phyloP scores from a whole-genome alignment of 441 rosid species.

The Aleurites moluccanus region DNA sequence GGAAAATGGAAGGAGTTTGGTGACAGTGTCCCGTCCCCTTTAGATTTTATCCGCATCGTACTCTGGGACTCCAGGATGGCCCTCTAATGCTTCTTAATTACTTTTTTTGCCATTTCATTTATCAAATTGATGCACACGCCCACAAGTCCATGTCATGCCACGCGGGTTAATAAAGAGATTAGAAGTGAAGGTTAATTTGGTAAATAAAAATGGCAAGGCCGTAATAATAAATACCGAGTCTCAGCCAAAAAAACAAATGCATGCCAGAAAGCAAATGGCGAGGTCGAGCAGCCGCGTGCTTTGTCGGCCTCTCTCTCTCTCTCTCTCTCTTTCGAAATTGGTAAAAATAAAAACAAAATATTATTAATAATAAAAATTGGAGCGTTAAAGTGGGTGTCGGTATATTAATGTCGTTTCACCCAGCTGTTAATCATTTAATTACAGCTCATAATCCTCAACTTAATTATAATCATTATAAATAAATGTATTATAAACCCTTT shows the following conservation, averaged over 20 bases:
- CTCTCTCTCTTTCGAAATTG: neutral
- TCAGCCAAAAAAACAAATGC: conserved; percentile 25
- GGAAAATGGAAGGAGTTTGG: conserved; percentile 21
- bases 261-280: conserved; percentile 29
- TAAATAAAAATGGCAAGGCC: conserved; percentile 9
- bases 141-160: no score
- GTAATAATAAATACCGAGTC: conserved; percentile 1
- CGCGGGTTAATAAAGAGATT: neutral
- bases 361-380: neutral
- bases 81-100: neutral
- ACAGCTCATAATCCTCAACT: no score
- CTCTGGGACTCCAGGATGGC: neutral
- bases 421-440: neutral
- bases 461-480: no score
- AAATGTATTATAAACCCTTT: no score
- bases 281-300: conserved; percentile 55
- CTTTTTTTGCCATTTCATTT: neutral
- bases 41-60: conserved; percentile 20
- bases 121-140: no score
- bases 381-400: neutral
- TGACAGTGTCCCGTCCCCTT: conserved; percentile 14
- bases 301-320: conserved; percentile 18
- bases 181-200: conserved; percentile 11
- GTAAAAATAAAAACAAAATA: no score
- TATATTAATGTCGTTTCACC: neutral